These are phyloP conservation scores for Hyaloscypha bicolor DNA, from an alignment of 495 filamentous ascomycete genomes.

Conservation along the genomic window DNA sequence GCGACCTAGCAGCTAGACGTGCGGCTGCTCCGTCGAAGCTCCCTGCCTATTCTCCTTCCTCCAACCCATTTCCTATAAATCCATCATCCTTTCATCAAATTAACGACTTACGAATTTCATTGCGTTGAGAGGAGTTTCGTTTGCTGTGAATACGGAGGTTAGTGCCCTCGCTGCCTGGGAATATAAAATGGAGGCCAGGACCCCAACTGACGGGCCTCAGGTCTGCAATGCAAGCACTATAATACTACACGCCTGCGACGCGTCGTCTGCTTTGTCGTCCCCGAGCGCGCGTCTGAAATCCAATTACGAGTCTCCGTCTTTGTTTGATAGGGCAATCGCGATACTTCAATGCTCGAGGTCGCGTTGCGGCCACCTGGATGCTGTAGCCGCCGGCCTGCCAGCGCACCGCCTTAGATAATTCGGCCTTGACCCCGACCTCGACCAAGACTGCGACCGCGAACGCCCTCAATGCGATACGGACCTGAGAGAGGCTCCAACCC, in stretches of 20 bases:
- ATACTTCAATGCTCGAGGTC: conserved; percentile 17
- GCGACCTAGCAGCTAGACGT: conserved; percentile 10
- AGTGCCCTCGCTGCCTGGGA: conserved; percentile 6
- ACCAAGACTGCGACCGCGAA: background rate
- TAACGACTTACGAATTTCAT: conserved; percentile 27
- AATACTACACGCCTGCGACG: conserved; percentile 29
- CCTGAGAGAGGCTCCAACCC: conserved; percentile 5
- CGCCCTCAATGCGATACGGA: conserved; percentile 30
- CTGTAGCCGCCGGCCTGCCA: conserved; percentile 28
- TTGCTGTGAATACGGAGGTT: conserved; percentile 6
- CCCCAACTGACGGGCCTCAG: conserved; percentile 16
- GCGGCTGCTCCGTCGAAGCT: background rate
- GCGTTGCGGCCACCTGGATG: background rate
- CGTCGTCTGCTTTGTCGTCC: conserved; percentile 15
- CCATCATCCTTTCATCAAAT: background rate
- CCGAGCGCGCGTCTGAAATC: conserved; percentile 1
- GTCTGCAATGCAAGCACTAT: conserved; percentile 27
- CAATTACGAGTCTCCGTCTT: conserved; percentile 4
- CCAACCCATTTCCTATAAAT: conserved; percentile 10
- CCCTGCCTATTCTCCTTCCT: conserved; percentile 7
- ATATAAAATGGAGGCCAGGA: background rate
- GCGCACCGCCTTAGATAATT: conserved; percentile 1
- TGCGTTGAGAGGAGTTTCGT: background rate
- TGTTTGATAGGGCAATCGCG: background rate
- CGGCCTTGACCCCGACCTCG: background rate